phyloP scores from a whole-genome alignment of 2,329 filamentous ascomycete species.

The Alternaria panax region DNA sequence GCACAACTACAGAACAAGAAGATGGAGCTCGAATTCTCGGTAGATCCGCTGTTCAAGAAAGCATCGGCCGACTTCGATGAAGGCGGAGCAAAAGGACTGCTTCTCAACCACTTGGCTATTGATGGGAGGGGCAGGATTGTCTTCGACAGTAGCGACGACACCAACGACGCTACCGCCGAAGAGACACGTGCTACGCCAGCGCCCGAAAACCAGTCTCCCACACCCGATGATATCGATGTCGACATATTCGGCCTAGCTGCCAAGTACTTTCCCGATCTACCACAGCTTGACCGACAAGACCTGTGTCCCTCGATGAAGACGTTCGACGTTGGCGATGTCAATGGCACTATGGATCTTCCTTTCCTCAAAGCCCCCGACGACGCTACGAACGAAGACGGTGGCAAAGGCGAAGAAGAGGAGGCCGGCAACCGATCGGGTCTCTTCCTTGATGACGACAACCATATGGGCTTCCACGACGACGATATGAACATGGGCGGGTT shows the following conservation, averaged over 20 bases:
- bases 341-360: slow-evolving; percentile 85
- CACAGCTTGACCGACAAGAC: slow-evolving; percentile 80
- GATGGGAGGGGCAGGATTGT: slow-evolving; percentile 92
- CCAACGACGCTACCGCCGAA: slow-evolving; percentile 60
- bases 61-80: slow-evolving; percentile 98
- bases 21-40: slow-evolving; percentile 94
- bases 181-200: slow-evolving; percentile 56
- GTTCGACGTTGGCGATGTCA: slow-evolving; percentile 88
- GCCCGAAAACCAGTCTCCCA: slow-evolving; percentile 50
- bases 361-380: slow-evolving; percentile 90
- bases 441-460: slow-evolving; percentile 86
- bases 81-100: slow-evolving; percentile 91
- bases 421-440: slow-evolving; percentile 75
- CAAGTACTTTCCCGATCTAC: slow-evolving; percentile 86
- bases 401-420: slow-evolving; percentile 55
- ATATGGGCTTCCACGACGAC: slow-evolving; percentile 74
- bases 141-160: slow-evolving; percentile 96
- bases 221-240: slow-evolving; percentile 72
- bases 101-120: slow-evolving; percentile 96
- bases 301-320: slow-evolving; percentile 94
- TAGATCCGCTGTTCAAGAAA: slow-evolving; percentile 99
- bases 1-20: slow-evolving; percentile 92
- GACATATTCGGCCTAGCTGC: slow-evolving; percentile 77
- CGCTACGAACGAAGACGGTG: slow-evolving; percentile 72
- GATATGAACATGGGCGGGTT: slow-evolving; percentile 68